phyloP scores from a whole-genome alignment of 2,329 filamentous ascomycete genomes.

The Niveomyces coronatus region DNA sequence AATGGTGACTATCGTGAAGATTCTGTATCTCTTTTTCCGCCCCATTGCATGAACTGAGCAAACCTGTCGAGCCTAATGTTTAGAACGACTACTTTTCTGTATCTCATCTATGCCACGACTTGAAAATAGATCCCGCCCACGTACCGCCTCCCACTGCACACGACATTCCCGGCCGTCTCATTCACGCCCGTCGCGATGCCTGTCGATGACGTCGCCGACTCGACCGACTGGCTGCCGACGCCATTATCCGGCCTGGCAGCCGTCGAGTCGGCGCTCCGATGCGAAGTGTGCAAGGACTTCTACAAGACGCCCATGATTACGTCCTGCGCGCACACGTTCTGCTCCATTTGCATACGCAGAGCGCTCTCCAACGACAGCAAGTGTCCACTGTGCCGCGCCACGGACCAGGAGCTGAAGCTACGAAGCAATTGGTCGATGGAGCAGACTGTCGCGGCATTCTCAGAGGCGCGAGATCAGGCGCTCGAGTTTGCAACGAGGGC shows the following conservation, averaged over 20 bases:
- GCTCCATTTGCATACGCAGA: constrained; percentile 86
- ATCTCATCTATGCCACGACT: too few relatives aligned
- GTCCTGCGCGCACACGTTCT: constrained; percentile 91
- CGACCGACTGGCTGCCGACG: constrained; percentile 76
- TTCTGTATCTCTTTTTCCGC: too few relatives aligned
- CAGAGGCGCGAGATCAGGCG: constrained; percentile 49
- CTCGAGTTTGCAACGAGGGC: constrained; percentile 50
- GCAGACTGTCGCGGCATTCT: constrained; percentile 74
- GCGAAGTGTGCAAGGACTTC: constrained; percentile 97
- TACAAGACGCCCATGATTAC: constrained; percentile 92
- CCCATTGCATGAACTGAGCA: too few relatives aligned
- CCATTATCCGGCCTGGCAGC: constrained; percentile 53
- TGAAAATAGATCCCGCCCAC: too few relatives aligned
- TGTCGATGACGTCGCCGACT: constrained; percentile 49
- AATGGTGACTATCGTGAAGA: too few relatives aligned
- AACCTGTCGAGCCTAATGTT: too few relatives aligned
- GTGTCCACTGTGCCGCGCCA: constrained; percentile 72
- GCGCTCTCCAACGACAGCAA: constrained; percentile 74
- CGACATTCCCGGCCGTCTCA: not conserved
- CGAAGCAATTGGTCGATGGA: constrained; percentile 77
- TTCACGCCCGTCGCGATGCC: constrained; percentile 17
- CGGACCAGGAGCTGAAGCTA: constrained; percentile 75
- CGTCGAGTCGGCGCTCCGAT: constrained; percentile 79
- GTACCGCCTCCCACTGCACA: not conserved
- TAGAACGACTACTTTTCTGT: too few relatives aligned